Evolutionary conservation across 2,329 filamentous ascomycete genomes (phyloP).

Genomic region (Zalaria sp.): DNA sequence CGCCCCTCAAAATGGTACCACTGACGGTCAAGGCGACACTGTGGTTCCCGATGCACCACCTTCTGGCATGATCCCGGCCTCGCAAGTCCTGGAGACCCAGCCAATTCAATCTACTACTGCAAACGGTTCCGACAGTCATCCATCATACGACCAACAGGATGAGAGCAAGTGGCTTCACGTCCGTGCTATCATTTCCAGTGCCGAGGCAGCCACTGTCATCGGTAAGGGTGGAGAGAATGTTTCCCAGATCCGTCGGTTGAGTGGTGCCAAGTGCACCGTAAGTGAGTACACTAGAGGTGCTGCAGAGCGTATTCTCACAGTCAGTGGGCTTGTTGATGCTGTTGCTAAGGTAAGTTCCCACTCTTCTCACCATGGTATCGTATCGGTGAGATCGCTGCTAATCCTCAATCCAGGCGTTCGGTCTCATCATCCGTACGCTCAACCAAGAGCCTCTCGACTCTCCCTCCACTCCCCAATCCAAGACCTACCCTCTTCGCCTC

Average conservation of each 20-base stretch:
- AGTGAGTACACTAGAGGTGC: slow-evolving; percentile 96
- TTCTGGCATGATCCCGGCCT: slow-evolving; percentile 30
- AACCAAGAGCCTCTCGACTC: slow-evolving; percentile 91
- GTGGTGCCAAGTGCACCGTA: slow-evolving; percentile 95
- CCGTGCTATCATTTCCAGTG: slow-evolving; percentile 90
- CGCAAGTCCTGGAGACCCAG: slow-evolving; percentile 35
- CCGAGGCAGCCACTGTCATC: slow-evolving; percentile 93
- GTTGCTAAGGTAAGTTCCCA: slow-evolving; percentile 66
- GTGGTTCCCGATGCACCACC: slow-evolving; percentile 52
- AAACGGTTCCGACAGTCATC: slow-evolving; percentile 32
- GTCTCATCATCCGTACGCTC: slow-evolving; percentile 90
- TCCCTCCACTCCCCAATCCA: slow-evolving; percentile 82
- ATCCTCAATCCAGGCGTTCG: slow-evolving; percentile 57
- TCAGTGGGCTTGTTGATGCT: slow-evolving; percentile 91
- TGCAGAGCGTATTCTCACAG: slow-evolving; percentile 92
- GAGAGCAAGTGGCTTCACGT: slow-evolving; percentile 96
- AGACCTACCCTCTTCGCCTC: slow-evolving; percentile 91
- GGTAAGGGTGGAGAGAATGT: slow-evolving; percentile 98
- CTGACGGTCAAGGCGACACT: slow-evolving; percentile 53
- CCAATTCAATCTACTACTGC: slow-evolving; percentile 43
- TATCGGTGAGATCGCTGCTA: slow-evolving; percentile 10
- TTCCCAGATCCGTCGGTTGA: slow-evolving; percentile 86
- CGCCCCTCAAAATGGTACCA: slow-evolving; percentile 27
- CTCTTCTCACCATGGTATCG: not conserved
- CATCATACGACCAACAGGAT: slow-evolving; percentile 46